These are phyloP conservation scores for Mercurialis annua DNA, from an alignment of 345 rosid genomes.

Conservation along the genomic window DNA sequence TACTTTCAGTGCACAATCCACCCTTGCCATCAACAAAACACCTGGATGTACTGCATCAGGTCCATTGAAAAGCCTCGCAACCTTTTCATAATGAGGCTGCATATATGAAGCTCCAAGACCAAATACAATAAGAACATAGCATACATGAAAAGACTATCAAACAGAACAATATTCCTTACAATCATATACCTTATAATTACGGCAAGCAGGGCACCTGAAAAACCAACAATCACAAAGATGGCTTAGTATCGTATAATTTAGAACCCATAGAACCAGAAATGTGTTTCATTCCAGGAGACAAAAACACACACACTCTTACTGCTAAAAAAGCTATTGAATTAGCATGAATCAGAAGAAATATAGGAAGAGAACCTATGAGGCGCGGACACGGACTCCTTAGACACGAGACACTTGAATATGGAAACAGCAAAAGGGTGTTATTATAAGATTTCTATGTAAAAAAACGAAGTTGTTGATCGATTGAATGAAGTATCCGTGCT, in stretches of 20 bases:
- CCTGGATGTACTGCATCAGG: conserved; percentile 86
- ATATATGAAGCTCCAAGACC: conserved; percentile 29
- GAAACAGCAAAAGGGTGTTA: too few relatives aligned
- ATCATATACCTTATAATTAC: conserved; percentile 98
- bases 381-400: too few relatives aligned
- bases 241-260: conserved; percentile 15
- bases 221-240: conserved; percentile 14
- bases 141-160: conserved; percentile 12
- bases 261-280: too few relatives aligned
- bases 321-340: too few relatives aligned
- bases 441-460: too few relatives aligned
- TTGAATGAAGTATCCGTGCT: too few relatives aligned
- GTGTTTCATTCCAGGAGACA: too few relatives aligned
- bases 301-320: too few relatives aligned
- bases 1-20: conserved; percentile 78
- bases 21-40: conserved; percentile 72
- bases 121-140: conserved; percentile 13
- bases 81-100: conserved; percentile 93
- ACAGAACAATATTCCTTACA: conserved; percentile 1
- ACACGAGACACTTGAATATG: too few relatives aligned
- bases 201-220: conserved; percentile 98
- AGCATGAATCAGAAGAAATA: too few relatives aligned
- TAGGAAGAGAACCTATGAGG: too few relatives aligned
- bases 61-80: conserved; percentile 91
- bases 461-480: too few relatives aligned